Evolutionary conservation across 371 early-diverging fungal species (phyloP), one percentile per base, ranked within the genome.

Genomic region (Syncephalastrum monosporum): DNA sequence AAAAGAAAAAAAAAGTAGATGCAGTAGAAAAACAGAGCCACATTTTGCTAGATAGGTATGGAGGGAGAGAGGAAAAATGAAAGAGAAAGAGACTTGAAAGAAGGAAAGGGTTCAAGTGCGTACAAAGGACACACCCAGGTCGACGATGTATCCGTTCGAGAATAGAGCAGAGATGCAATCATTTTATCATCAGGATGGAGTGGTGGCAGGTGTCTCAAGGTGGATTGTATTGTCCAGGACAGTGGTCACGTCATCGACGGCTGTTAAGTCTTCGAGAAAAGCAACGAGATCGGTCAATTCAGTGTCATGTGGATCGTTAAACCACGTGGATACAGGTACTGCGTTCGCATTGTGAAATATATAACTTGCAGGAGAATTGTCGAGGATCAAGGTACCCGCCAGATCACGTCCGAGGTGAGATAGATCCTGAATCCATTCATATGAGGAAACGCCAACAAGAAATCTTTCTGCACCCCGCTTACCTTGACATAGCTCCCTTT

Each of bases 401-500:
- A 96, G 71, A 59, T 91, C 89, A 21, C 94, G 85, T 46, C 95
- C 94, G n/a, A 94, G 82, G 67, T 84, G 86, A 43, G 84, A 82
- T 33, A 96, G 61, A 60, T 94, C 93, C 89, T 89, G 64, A 53
- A 27, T 29, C 42, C 24, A 55, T 56, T 46, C 55, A 42, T 17
- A 19, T 45, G 13, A 44, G 5, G 23, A n/a, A 29, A 29, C 12
- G 47, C 33, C 1, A 56, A 8, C 42, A 17, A 50, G 43, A n/a
- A n/a, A 4, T 15, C 0, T 23, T 7, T 10, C 14, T 42, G 16
- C 12, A 2, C n/a, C 10, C n/a, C 21, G 5, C 53, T 52, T 82
- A 89, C 91, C 84, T 99, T 99, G 60, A 97, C 95, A 74, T 96
- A 98, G 73, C 90, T 96, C 52, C 97, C 96, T 63, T 89, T 89